Conservation (phyloP, 495 filamentous ascomycete species). For the Penicillium waksmanii region DNA sequence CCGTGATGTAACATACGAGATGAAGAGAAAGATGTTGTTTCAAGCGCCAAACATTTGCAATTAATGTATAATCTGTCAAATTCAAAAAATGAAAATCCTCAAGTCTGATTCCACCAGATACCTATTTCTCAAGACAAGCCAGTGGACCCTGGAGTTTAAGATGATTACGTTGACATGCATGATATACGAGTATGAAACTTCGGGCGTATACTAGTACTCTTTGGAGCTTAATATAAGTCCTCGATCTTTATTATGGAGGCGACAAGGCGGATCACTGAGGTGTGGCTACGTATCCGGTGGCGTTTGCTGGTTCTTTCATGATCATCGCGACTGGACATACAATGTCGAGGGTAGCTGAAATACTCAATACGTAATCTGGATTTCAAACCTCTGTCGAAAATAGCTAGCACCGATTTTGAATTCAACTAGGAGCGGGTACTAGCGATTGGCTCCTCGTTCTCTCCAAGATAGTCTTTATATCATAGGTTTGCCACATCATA, state of each 20-base stretch:
- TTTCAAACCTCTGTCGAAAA: neutral
- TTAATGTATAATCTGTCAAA: too few relatives aligned
- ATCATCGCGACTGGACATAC: neutral
- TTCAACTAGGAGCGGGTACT: neutral
- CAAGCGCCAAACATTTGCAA: too few relatives aligned
- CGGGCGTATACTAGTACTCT: too few relatives aligned
- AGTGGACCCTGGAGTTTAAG: too few relatives aligned
- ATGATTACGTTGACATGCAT: too few relatives aligned
- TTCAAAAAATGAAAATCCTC: too few relatives aligned
- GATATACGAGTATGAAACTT: too few relatives aligned
- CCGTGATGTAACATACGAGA: too few relatives aligned
- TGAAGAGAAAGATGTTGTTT: too few relatives aligned
- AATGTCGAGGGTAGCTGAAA: too few relatives aligned
- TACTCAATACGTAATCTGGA: neutral
- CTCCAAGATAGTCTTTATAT: slow-evolving; percentile 25
- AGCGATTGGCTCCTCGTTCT: neutral
- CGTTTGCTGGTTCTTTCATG: neutral
- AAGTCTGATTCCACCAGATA: too few relatives aligned
- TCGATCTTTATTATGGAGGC: neutral
- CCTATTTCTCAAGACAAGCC: too few relatives aligned
- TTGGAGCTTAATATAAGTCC: neutral
- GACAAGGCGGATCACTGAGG: neutral
- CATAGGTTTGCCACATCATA: slow-evolving; percentile 29
- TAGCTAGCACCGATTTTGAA: neutral
- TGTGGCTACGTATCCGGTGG: neutral